Percentiles rank a stretch among this genome's conserved stretches.
These are phyloP conservation scores for Cyamopsis tetragonoloba DNA, from an alignment of 306 rosid genomes.

Conservation along the genomic window DNA sequence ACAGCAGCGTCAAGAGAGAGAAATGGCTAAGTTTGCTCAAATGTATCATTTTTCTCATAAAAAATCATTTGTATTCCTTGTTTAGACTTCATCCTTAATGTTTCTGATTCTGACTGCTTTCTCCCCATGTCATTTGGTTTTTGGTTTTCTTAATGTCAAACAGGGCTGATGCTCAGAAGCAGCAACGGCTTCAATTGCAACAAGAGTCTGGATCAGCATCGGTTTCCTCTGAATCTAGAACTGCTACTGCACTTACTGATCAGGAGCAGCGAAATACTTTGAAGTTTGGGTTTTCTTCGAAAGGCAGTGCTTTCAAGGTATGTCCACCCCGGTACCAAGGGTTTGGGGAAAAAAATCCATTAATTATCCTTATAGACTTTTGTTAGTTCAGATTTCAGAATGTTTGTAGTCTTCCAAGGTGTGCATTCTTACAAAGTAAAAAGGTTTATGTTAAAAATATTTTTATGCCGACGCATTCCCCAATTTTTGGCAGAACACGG, in stretches of 20 bases:
- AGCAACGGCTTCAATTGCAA: conserved; percentile 64
- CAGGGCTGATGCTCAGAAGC: conserved; percentile 86
- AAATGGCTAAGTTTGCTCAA: conserved; percentile 84
- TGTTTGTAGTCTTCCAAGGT: too few species aligned
- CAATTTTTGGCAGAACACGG: conserved; percentile 37
- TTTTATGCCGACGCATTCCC: background rate
- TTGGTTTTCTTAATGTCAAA: conserved; percentile 25
- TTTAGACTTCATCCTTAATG: too few species aligned
- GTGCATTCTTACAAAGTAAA: background rate
- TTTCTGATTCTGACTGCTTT: background rate
- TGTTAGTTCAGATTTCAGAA: background rate
- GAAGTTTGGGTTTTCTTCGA: conserved; percentile 92
- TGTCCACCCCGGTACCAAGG: background rate
- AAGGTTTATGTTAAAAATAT: background rate
- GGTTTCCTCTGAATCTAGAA: conserved; percentile 50
- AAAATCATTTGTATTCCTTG: background rate
- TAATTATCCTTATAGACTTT: background rate
- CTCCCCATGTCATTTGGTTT: background rate
- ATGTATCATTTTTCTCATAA: conserved; percentile 41
- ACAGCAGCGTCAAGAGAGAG: conserved; percentile 88
- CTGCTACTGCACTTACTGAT: conserved; percentile 65
- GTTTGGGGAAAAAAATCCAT: background rate
- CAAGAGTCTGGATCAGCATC: conserved; percentile 52
- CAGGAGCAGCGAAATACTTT: conserved; percentile 84
- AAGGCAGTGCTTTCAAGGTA: conserved; percentile 73